These are phyloP conservation scores for Boletellus sp. DNA, from an alignment of 1,284 basidiomycete genomes.

Conservation along the genomic window DNA sequence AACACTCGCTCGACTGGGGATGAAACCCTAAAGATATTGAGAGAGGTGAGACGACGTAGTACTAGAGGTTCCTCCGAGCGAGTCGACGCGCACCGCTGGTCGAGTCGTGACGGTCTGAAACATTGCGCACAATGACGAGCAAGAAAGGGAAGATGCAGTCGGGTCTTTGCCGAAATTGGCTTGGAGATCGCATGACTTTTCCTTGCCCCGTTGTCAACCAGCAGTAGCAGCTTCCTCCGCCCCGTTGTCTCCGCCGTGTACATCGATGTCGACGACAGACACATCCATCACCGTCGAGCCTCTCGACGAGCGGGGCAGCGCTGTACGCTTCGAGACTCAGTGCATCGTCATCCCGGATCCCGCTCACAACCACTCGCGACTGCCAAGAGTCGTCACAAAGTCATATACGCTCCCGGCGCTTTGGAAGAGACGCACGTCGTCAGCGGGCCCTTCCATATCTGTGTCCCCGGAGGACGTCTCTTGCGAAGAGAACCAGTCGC, in stretches of 20 bases:
- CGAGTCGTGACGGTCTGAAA: too few species aligned
- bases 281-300: slow-evolving; percentile 4
- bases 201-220: too few species aligned
- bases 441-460: slow-evolving; percentile 19
- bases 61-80: too few species aligned
- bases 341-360: slow-evolving; percentile 65
- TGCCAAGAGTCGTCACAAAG: slow-evolving; percentile 51
- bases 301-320: slow-evolving; percentile 22
- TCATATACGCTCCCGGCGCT: slow-evolving; percentile 56
- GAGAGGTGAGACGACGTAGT: too few species aligned
- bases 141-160: slow-evolving; percentile 15
- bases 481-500: slow-evolving; percentile 35
- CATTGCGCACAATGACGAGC: background rate
- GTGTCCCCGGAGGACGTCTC: slow-evolving; percentile 11
- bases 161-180: slow-evolving; percentile 9
- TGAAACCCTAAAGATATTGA: too few species aligned
- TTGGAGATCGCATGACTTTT: slow-evolving; percentile 21
- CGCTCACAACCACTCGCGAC: slow-evolving; percentile 33
- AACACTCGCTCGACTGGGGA: too few species aligned
- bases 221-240: too few species aligned
- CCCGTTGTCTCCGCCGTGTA: too few species aligned
- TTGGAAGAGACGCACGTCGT: slow-evolving; percentile 45
- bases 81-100: too few species aligned
- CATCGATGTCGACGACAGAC: slow-evolving; percentile 15
- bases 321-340: slow-evolving; percentile 64